phyloP scores from a whole-genome alignment of 208 protist species.

The Trypanosoma theileri region DNA sequence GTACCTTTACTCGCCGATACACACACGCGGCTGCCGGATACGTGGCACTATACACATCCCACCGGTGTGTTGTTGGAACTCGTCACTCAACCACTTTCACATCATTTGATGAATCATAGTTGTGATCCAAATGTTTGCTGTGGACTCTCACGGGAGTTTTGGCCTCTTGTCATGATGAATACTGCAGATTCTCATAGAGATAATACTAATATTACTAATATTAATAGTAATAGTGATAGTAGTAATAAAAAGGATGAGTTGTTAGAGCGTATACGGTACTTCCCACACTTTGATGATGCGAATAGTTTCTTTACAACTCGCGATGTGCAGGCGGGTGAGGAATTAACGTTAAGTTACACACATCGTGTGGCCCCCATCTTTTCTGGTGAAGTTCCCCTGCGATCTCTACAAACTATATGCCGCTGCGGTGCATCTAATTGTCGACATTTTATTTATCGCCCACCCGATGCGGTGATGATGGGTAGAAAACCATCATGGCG shows the following conservation, averaged over 20 bases:
- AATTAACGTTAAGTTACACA: slow-evolving; percentile 76
- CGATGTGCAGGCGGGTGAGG: slow-evolving; percentile 59
- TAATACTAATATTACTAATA: too few relatives aligned
- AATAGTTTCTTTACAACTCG: slow-evolving; percentile 75
- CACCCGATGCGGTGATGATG: slow-evolving; percentile 19
- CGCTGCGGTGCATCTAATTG: slow-evolving; percentile 49
- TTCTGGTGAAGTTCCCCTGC: slow-evolving; percentile 29
- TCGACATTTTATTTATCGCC: slow-evolving; percentile 59
- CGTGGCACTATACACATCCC: slow-evolving; percentile 76
- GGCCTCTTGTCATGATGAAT: slow-evolving; percentile 31
- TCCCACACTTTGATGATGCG: slow-evolving; percentile 57
- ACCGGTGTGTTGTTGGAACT: slow-evolving; percentile 59
- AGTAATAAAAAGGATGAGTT: slow-evolving; percentile 23
- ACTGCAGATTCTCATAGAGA: too few relatives aligned
- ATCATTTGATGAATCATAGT: slow-evolving; percentile 81
- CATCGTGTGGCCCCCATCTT: slow-evolving; percentile 53
- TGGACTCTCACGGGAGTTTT: slow-evolving; percentile 66
- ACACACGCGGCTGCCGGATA: slow-evolving; percentile 63
- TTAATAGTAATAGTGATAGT: too few relatives aligned
- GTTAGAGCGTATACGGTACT: slow-evolving; percentile 36
- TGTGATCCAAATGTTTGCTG: slow-evolving; percentile 64
- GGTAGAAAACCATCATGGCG: neutral
- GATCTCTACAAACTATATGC: slow-evolving; percentile 43
- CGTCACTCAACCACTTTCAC: slow-evolving; percentile 58
- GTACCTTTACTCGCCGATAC: slow-evolving; percentile 59